Percentiles rank a stretch among this genome's conserved stretches.
These are phyloP conservation scores for Cutaneotrichosporon daszewskae DNA, from an alignment of 1,284 basidiomycete species.

Conservation along the genomic window DNA sequence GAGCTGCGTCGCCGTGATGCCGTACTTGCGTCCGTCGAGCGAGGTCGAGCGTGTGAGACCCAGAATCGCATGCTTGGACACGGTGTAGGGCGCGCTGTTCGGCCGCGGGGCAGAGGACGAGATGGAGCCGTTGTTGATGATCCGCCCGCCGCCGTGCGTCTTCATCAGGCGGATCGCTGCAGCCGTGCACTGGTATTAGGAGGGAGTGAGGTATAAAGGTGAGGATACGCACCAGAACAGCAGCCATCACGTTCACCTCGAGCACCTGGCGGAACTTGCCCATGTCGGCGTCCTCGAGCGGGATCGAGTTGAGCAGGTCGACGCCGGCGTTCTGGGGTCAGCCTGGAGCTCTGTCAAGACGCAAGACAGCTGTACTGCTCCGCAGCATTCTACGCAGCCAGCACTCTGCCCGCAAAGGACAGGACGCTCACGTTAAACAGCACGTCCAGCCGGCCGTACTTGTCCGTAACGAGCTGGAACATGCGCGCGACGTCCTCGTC, in stretches of 20 bases:
- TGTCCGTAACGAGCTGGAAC: conserved; percentile 55
- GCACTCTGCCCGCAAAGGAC: background rate
- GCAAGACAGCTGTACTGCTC: too few species aligned
- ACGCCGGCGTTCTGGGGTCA: conserved; percentile 54
- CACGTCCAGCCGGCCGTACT: conserved; percentile 67
- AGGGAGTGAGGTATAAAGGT: background rate
- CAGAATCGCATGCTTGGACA: conserved; percentile 69
- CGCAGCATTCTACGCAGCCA: background rate
- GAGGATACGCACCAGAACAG: conserved; percentile 54
- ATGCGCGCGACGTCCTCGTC: conserved; percentile 47
- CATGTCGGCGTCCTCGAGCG: conserved; percentile 61
- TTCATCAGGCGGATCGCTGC: conserved; percentile 71
- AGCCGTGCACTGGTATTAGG: conserved; percentile 55
- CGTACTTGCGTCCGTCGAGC: conserved; percentile 66
- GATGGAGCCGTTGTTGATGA: conserved; percentile 79
- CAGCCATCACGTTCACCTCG: conserved; percentile 63
- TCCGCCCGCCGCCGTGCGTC: conserved; percentile 65
- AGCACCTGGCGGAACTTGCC: conserved; percentile 60
- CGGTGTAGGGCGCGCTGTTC: conserved; percentile 58
- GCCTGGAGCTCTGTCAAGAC: background rate
- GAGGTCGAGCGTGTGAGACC: conserved; percentile 69
- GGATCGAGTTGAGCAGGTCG: conserved; percentile 48
- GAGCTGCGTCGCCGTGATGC: conserved; percentile 71
- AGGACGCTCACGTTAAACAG: conserved; percentile 62
- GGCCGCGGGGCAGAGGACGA: conserved; percentile 69